Conservation (phyloP, 1,284 basidiomycete species). For the Serendipita sp. region DNA sequence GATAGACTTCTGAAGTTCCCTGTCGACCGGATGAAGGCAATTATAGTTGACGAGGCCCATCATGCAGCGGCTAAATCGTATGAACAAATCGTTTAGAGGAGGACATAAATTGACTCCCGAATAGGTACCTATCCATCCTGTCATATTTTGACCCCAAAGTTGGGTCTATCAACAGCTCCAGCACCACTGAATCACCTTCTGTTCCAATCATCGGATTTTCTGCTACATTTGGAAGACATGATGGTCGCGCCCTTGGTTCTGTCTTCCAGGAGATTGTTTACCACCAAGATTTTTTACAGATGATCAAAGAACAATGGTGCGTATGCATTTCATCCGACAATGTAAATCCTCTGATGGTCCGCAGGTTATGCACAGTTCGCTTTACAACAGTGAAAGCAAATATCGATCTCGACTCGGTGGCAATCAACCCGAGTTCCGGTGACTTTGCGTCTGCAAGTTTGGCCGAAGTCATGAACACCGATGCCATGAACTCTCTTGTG, state of each 20-base stretch:
- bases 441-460: slow-evolving; percentile 71
- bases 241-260: slow-evolving; percentile 76
- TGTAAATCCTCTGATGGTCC: slow-evolving; percentile 9
- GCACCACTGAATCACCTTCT: slow-evolving; percentile 25
- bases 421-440: slow-evolving; percentile 48
- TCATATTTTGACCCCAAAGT: slow-evolving; percentile 51
- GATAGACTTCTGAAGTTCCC: slow-evolving; percentile 70
- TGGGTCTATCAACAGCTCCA: slow-evolving; percentile 31
- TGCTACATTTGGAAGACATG: slow-evolving; percentile 87
- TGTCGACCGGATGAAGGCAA: slow-evolving; percentile 55
- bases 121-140: slow-evolving; percentile 64
- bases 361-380: slow-evolving; percentile 70
- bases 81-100: slow-evolving; percentile 20
- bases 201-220: slow-evolving; percentile 90
- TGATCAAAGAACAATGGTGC: slow-evolving; percentile 87
- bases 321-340: slow-evolving; percentile 13
- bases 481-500: slow-evolving; percentile 59
- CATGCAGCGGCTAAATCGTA: slow-evolving; percentile 86
- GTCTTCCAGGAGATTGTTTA: slow-evolving; percentile 90
- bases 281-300: slow-evolving; percentile 82
- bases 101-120: slow-evolving; percentile 8
- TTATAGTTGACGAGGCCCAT: slow-evolving; percentile 90
- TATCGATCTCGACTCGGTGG: slow-evolving; percentile 55
- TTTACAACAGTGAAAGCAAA: slow-evolving; percentile 70
- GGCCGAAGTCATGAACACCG: slow-evolving; percentile 66